Evolutionary conservation across 352 stramenopile species (phyloP), one percentile per base, ranked within the genome.

Genomic region (Phytopythium montanum): DNA sequence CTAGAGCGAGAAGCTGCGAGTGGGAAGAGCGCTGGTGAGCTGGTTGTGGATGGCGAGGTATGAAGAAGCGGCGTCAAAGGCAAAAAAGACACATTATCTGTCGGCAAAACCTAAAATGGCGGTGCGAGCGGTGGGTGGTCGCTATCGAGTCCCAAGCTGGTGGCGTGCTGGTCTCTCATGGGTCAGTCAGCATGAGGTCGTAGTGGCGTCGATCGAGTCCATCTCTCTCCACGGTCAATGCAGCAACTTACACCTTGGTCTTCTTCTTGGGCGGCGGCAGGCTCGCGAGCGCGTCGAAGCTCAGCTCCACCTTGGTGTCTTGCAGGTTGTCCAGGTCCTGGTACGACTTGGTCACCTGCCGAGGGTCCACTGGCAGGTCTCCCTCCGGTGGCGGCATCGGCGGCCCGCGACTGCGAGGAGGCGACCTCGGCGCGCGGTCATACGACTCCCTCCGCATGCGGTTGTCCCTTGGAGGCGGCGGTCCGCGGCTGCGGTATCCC

Each of bases 261-360:
- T 91, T 90, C 74, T 94, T 94, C 72, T 94, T 94, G 19, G 85
- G 85, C 44, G 85, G 85, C 39, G 83, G 85, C 49, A 94, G 70
- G 38, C 73, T 91, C 45, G 89, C 79, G 23, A 94, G 69, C 29
- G 81, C 83, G 46, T 94, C 80, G 62, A 94, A 94, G 56, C 77
- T 90, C 59, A 94, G 61, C 60, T 94, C 83, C 50, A 94, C 85
- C 65, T 92, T 90, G 7, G 82, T 86, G 54, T 92, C 80, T 57
- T 91, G 75, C 28, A 94, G 59, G 44, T 91, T 90, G 71, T 94
- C 85, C 59, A 94, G 62, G 54, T 94, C 85, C 42, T 88, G 83
- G 60, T 94, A 94, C 48, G 81, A 94, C 42, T 83, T 90, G n/a
- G 76, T 88, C 23, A 94, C 66, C 64, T 90, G 80, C 18, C 85